Conservation (phyloP, 2,329 filamentous ascomycete species). For the Cytospora chrysosperma region DNA sequence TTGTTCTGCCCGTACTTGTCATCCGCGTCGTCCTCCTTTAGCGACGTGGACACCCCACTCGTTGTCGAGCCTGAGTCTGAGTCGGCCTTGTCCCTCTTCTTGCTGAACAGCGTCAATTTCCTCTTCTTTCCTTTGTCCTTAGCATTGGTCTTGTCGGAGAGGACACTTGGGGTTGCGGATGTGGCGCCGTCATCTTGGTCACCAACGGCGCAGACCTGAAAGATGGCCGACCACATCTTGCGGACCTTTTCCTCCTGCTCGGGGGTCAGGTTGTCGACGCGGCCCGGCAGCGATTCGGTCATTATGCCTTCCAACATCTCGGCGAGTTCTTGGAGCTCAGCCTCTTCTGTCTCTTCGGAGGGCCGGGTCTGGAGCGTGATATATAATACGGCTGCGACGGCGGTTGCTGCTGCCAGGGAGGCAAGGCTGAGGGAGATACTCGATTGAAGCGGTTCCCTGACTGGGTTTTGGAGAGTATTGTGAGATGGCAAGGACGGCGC, state of each 20-base stretch:
- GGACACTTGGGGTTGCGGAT: conserved; percentile 30
- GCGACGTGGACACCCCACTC: conserved; percentile 38
- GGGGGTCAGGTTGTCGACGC: conserved; percentile 81
- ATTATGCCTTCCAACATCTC: conserved; percentile 27
- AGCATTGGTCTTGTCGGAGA: conserved; percentile 29
- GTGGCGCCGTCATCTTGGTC: conserved; percentile 36
- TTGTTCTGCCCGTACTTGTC: conserved; percentile 94
- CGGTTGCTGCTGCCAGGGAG: conserved; percentile 8
- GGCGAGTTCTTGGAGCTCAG: conserved; percentile 10
- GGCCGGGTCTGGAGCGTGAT: background rate
- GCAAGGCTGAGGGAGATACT: conserved; percentile 12
- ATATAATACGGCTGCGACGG: conserved; percentile 9
- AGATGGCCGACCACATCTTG: conserved; percentile 77
- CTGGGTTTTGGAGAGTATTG: background rate
- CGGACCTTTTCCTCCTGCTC: conserved; percentile 88
- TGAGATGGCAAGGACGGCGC: background rate
- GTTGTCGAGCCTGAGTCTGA: conserved; percentile 35
- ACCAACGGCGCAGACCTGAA: conserved; percentile 71
- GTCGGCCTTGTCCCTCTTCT: conserved; percentile 55
- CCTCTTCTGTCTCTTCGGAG: background rate
- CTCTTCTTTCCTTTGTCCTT: conserved; percentile 69
- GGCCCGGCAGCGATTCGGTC: conserved; percentile 59
- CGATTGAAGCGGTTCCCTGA: conserved; percentile 12
- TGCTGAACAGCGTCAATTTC: conserved; percentile 67
- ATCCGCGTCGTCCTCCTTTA: conserved; percentile 56